Conservation (phyloP, 1,139 yeast species). For the Waltiozyma sp. region DNA sequence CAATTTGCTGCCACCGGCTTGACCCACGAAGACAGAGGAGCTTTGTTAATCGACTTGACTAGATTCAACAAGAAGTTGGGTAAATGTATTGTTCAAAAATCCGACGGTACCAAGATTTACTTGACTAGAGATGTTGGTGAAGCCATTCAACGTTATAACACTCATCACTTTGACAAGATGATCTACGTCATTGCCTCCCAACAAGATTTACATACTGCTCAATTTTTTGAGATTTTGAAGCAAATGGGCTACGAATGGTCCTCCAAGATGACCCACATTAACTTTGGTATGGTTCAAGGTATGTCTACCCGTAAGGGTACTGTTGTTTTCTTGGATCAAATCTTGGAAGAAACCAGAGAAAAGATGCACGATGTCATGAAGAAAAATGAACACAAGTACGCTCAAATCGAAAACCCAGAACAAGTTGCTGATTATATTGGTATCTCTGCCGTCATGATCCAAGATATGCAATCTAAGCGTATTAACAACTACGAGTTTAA, state of each 20-base stretch:
- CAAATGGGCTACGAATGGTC: constrained; percentile 93
- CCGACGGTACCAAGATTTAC: constrained; percentile 92
- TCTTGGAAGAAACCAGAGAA: constrained; percentile 87
- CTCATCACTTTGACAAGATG: constrained; percentile 87
- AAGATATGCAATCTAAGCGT: constrained; percentile 97
- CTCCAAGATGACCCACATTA: constrained; percentile 63
- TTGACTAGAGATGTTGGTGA: constrained; percentile 97
- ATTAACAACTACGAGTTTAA: constrained; percentile 92
- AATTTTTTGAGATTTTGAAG: constrained; percentile 88
- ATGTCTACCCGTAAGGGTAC: constrained; percentile 99
- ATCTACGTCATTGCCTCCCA: constrained; percentile 91
- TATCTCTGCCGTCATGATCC: constrained; percentile 96
- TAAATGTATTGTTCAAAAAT: constrained; percentile 85
- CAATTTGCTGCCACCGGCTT: constrained; percentile 58
- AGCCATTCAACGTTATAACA: constrained; percentile 81
- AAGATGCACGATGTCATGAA: constrained; percentile 97
- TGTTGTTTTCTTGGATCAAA: constrained; percentile 91
- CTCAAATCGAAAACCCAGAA: constrained; percentile 92
- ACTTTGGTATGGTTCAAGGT: constrained; percentile 97
- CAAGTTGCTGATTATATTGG: constrained; percentile 93
- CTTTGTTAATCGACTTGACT: constrained; percentile 76
- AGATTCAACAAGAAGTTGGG: constrained; percentile 88
- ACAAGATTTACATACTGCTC: constrained; percentile 91
- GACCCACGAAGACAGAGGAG: constrained; percentile 85
- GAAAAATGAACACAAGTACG: constrained; percentile 81